Base-by-base conservation (phyloP, 208 protist genomes). In the Entamoeba histolytica region DNA sequence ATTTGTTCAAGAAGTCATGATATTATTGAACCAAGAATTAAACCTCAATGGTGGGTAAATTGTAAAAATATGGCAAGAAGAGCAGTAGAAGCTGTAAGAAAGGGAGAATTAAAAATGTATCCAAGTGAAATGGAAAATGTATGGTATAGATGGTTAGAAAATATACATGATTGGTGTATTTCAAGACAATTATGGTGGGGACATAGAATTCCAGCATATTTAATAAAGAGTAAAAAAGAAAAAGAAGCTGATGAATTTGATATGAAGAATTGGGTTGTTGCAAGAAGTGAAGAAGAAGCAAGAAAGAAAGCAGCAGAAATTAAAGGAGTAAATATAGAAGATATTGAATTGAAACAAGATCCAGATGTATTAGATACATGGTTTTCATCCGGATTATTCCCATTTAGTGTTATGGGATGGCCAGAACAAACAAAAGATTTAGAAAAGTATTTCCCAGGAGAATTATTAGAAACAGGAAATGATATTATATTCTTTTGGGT, bases 401-500 rank as follows among this genome's bases (percentile, higher is more conserved):
- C 99, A 93, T 99, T 99, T 95, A 98, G 98, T 17, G 97, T 97
- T 4, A 95, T 99, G 14, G 98, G 97, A 52, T 96, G 93, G 55
- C 94, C 96, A 28, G 73, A 93, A 14, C 95, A 98, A 91, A 96
- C 96, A 35, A 93, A 94, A 28, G 98, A 99, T 94, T 97, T 98
- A 94, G 94, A 98, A 92, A 95, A 96, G 39, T 99, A 98, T 95
- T 99, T 98, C 95, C 98, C 98, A 57, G 98, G 95, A 50, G 94
- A 95, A 31, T 93, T 99, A 12, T 97, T 99, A 93, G 98, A 99
- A 96, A 99, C 99, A 31, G 99, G 99, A 35, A 95, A 97, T 92
- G 99, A 99, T 96, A 99, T 99, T 94, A 93, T 99, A 44, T 99
- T 99, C 96, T 99, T 99, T 96, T 99, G 99, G 99, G 99, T 99